Evolutionary conservation across 768 basidiomycete species (phyloP).

Genomic region (Phaeolepiota aurea): DNA sequence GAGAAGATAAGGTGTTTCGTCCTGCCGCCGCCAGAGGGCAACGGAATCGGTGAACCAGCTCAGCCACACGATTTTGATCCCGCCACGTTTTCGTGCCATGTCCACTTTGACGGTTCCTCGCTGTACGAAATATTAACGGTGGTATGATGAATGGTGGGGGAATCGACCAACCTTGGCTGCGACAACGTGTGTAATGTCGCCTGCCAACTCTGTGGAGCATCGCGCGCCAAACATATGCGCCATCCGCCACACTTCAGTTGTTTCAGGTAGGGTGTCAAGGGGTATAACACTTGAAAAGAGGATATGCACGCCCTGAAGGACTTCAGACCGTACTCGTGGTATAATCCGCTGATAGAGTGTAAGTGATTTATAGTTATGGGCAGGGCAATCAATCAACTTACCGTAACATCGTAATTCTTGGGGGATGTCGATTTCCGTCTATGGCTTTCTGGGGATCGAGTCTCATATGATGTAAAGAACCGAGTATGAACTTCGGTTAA

Average conservation of each 20-base stretch:
- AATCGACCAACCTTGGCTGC: conserved; percentile 72
- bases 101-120: conserved; percentile 90
- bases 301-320: conserved; percentile 73
- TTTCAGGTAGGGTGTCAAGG: conserved; percentile 72
- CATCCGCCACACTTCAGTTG: conserved; percentile 77
- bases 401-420: conserved; percentile 67
- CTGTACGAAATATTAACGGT: too few species aligned
- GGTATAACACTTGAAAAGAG: conserved; percentile 95
- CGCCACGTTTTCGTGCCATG: conserved; percentile 65
- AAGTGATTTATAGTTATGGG: conserved; percentile 2
- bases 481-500: conserved; percentile 68
- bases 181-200: conserved; percentile 80
- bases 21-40: conserved; percentile 78
- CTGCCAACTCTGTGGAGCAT: conserved; percentile 61
- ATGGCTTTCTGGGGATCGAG: conserved; percentile 18
- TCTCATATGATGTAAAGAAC: conserved; percentile 68
- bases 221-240: conserved; percentile 86
- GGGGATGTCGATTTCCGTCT: conserved; percentile 17
- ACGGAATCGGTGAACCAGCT: conserved; percentile 88
- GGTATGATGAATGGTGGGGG: too few species aligned
- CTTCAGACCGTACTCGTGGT: conserved; percentile 64
- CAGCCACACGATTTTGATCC: conserved; percentile 79
- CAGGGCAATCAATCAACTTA: conserved; percentile 26
- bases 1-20: conserved; percentile 71
- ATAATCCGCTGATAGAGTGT: conserved; percentile 62